Conservation (phyloP, 306 rosid species). For the Cercis canadensis region DNA sequence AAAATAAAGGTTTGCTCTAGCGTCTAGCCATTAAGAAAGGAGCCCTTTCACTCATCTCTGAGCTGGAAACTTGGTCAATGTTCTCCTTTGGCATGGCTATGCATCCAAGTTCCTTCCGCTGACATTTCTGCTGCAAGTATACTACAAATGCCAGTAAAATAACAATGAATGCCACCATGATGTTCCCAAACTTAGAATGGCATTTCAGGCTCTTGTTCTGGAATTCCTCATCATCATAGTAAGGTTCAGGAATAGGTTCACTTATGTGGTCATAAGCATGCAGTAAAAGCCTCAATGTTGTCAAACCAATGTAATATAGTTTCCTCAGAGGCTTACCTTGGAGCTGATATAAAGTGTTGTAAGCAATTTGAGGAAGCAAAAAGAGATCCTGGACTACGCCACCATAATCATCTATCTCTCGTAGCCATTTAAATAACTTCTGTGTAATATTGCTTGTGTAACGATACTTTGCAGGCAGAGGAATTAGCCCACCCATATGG, state of each 20-base stretch:
- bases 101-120: neutral
- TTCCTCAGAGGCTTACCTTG: slow-evolving; percentile 3
- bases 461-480: neutral
- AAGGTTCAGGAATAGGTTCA: neutral
- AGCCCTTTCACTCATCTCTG: neutral
- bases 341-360: neutral
- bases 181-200: neutral
- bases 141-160: neutral
- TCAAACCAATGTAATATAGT: neutral
- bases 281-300: neutral
- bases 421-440: neutral
- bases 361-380: neutral
- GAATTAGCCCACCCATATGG: neutral
- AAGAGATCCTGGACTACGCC: neutral
- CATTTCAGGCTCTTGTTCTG: neutral
- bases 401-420: neutral
- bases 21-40: neutral
- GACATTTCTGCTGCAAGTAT: neutral
- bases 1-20: no score
- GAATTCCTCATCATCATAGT: neutral
- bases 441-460: neutral
- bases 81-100: neutral
- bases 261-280: neutral
- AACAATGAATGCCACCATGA: neutral
- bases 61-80: neutral